Evolutionary conservation across 2,329 filamentous ascomycete genomes (phyloP).

Genomic region (Annulohypoxylon truncatum): DNA sequence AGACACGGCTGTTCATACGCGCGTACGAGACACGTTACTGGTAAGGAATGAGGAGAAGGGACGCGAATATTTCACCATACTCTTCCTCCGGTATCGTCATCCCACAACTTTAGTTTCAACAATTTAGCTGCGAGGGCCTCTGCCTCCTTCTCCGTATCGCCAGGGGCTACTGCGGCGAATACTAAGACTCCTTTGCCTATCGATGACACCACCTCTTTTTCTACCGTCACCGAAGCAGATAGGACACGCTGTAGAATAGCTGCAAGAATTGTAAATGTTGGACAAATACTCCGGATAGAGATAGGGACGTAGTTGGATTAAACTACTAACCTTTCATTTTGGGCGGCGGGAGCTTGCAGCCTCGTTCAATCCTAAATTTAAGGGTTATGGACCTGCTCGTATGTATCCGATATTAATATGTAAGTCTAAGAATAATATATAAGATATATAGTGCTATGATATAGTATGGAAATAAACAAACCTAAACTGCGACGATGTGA

Average conservation of each 20-base stretch:
- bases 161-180: slow-evolving; percentile 89
- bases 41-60: slow-evolving; percentile 3
- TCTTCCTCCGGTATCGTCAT: slow-evolving; percentile 77
- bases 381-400: background rate
- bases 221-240: slow-evolving; percentile 94
- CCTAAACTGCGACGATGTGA: background rate
- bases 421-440: background rate
- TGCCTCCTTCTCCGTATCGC: slow-evolving; percentile 89
- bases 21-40: slow-evolving; percentile 17
- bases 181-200: slow-evolving; percentile 92
- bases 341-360: background rate
- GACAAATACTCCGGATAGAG: slow-evolving; percentile 15
- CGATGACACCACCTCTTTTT: slow-evolving; percentile 87
- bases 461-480: background rate
- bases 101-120: slow-evolving; percentile 91
- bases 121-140: slow-evolving; percentile 87
- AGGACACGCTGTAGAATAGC: slow-evolving; percentile 94
- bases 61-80: slow-evolving; percentile 57
- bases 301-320: slow-evolving; percentile 3
- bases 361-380: background rate
- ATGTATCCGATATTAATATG: background rate
- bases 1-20: slow-evolving; percentile 31
- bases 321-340: slow-evolving; percentile 54
- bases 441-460: background rate
- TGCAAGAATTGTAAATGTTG: slow-evolving; percentile 53